Evolutionary conservation across 2,329 filamentous ascomycete species (phyloP).

Genomic region (Laburnicola sp.): DNA sequence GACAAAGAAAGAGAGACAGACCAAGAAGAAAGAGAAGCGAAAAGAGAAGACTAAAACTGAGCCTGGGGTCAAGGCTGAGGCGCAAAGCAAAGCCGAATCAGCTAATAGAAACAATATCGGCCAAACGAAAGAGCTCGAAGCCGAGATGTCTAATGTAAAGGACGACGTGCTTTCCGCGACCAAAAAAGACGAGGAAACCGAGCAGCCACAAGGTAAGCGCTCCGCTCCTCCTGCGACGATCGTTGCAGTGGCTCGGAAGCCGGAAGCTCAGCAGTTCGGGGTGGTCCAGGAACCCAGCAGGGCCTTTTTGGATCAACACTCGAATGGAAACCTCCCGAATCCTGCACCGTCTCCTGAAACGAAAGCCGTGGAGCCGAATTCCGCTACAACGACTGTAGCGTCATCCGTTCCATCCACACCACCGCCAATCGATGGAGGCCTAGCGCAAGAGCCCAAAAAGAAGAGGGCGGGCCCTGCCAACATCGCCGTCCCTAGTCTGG

Average conservation of each 20-base stretch:
- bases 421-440: background rate
- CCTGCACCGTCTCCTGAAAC: slow-evolving; percentile 2
- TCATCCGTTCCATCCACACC: background rate
- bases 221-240: slow-evolving; percentile 6
- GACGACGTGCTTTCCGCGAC: background rate
- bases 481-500: slow-evolving; percentile 22
- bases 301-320: background rate
- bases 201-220: slow-evolving; percentile 10
- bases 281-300: background rate
- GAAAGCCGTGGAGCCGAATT: background rate
- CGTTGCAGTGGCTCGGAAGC: slow-evolving; percentile 22
- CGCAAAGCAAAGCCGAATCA: slow-evolving; percentile 7
- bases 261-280: slow-evolving; percentile 8
- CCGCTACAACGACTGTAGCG: background rate
- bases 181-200: background rate
- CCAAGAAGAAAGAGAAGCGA: slow-evolving; percentile 43
- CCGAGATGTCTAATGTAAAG: background rate
- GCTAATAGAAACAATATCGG: background rate
- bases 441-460: slow-evolving; percentile 5
- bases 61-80: slow-evolving; percentile 16
- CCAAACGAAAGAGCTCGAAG: background rate
- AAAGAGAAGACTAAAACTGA: slow-evolving; percentile 20
- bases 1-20: slow-evolving; percentile 38
- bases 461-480: slow-evolving; percentile 11
- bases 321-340: background rate